Base-by-base conservation (phyloP, 805 yeast genomes). In the Candida peoriensis region DNA sequence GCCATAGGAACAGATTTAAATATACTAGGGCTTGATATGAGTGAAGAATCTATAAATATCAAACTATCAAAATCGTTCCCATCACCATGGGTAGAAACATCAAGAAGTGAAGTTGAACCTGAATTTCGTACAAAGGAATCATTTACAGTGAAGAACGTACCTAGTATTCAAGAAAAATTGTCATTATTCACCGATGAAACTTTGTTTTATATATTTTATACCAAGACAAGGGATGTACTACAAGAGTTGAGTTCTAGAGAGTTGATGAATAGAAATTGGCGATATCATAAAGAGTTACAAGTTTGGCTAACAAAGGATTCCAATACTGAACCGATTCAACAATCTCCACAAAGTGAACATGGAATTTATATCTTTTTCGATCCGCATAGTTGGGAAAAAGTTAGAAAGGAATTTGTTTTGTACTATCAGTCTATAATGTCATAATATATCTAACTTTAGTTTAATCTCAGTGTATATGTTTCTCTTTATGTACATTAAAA, bases 221-320 rank as follows among this genome's bases (percentile, higher is more conserved):
- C 94, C 45, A 87, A 80, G 66, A 96, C 98, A 5, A 78, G 87
- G 36, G 97, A 93, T 55, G 78, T 87, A 4, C 67, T 90, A 56
- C 99, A 93, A 60, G 98, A 93, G 57, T 74, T 88, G 37, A 94
- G 95, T 5, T 94, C 97, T 6, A 70, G 90, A 39, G 97, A 90
- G 58, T 72, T 93, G 47, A 86, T 87, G 50, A 78, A 78, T 43
- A 72, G 98, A 50, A 93, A 90, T 61, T 93, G 99, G 99, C 74
- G 97, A 47, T 93, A 85, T 54, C 98, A 93, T 62, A 90, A 88
- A 62, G 95, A 87, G 42, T 72, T 93, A 37, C 94, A 89, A 63
- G 88, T 93, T 33, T 93, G 98, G 98, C 65, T 93, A 39, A 93
- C 98, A 10, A 93, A 93, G 59, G 96, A 88, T 52, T 84, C 95